Conservation (phyloP, 169 alveolate species). For the Miamiensis avidus region DNA sequence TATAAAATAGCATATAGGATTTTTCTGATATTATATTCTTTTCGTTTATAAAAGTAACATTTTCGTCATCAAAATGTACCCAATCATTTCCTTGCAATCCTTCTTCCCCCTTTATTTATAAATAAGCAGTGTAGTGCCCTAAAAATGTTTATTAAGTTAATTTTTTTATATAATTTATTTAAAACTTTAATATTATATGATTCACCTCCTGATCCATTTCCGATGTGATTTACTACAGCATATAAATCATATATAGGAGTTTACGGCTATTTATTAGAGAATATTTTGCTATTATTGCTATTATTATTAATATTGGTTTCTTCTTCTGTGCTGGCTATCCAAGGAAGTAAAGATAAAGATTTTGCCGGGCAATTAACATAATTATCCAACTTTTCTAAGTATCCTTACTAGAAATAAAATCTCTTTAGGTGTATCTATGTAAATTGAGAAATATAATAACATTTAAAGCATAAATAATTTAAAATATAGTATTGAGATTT, state of each 20-base stretch:
- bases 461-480: too few relatives aligned
- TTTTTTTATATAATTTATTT: not conserved
- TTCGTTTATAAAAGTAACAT: conserved; percentile 1
- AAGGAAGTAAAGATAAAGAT: not conserved
- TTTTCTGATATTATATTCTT: conserved; percentile 24
- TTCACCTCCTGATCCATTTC: conserved; percentile 35
- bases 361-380: conserved; percentile 20
- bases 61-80: conserved; percentile 38
- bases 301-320: not conserved
- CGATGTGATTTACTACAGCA: conserved; percentile 36
- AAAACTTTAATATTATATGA: not conserved
- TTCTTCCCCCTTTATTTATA: not conserved
- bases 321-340: not conserved
- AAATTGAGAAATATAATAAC: not conserved
- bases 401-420: conserved; percentile 26
- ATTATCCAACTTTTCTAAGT: conserved; percentile 25
- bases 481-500: too few relatives aligned
- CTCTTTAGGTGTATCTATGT: conserved; percentile 14
- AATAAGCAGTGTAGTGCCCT: conserved; percentile 36
- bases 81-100: not conserved
- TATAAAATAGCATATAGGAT: conserved; percentile 29
- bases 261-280: too few relatives aligned
- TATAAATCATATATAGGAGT: conserved; percentile 19
- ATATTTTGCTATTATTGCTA: too few relatives aligned
- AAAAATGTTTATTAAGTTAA: too few relatives aligned